Evolutionary conservation across 2,329 filamentous ascomycete species (phyloP).

Genomic region (Colletotrichum higginsianum): DNA sequence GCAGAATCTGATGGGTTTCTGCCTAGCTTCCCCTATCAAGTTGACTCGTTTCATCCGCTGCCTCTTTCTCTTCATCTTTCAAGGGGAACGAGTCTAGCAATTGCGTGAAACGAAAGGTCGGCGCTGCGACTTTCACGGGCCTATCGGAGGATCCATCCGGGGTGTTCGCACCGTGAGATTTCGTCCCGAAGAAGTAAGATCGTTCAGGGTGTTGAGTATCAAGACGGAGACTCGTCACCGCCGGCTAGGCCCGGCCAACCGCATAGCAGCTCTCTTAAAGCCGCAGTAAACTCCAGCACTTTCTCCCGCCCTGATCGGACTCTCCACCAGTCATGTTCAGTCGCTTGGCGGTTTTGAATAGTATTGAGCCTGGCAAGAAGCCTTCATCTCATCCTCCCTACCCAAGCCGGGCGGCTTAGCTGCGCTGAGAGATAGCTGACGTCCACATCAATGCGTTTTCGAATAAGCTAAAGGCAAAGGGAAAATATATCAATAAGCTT

Average conservation of each 20-base stretch:
- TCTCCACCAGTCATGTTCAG: no score
- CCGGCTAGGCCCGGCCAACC: background rate
- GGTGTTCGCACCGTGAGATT: conserved; percentile 18
- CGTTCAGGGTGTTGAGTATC: background rate
- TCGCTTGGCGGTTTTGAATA: no score
- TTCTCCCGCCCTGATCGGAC: background rate
- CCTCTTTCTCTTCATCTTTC: no score
- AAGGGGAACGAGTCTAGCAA: no score
- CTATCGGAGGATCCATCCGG: background rate
- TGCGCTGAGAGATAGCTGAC: no score
- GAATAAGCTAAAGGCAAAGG: background rate
- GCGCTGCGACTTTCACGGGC: background rate
- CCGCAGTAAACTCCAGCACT: background rate
- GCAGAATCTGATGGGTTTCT: no score
- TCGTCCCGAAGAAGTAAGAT: conserved; percentile 9
- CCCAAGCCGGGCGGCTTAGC: background rate
- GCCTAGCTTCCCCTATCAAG: no score
- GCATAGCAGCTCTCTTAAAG: background rate
- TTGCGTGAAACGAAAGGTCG: no score
- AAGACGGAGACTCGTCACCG: background rate
- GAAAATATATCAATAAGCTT: background rate
- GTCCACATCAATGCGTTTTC: no score
- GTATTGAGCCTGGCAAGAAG: no score
- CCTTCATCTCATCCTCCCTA: no score
- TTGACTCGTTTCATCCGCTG: no score